Evolutionary conservation across 2,329 filamentous ascomycete genomes (phyloP).

Genomic region (Claviceps maximensis): DNA sequence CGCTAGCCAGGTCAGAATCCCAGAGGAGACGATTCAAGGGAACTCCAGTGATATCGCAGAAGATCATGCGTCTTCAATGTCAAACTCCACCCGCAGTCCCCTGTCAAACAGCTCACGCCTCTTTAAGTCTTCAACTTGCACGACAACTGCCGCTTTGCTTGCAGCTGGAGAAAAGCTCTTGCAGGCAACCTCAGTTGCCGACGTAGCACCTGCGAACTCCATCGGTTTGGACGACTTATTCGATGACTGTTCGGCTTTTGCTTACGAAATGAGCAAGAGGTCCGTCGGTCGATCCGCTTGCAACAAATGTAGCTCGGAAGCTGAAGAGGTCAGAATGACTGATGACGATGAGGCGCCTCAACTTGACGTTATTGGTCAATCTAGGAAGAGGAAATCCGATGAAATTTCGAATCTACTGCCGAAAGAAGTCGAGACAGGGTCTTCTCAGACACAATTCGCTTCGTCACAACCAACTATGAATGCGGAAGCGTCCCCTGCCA

Average conservation of each 20-base stretch:
- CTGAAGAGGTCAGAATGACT: neutral
- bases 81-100: neutral
- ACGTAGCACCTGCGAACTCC: neutral
- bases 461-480: neutral
- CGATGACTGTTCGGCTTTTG: conserved; percentile 19
- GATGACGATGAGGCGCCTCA: neutral
- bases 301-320: too few relatives aligned
- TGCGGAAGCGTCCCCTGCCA: neutral
- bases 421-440: conserved; percentile 2
- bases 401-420: conserved; percentile 1
- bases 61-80: neutral
- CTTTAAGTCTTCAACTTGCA: neutral
- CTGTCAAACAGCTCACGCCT: neutral
- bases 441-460: neutral
- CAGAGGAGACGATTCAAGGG: conserved; percentile 7
- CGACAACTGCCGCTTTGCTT: conserved; percentile 11
- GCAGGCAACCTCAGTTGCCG: conserved; percentile 10
- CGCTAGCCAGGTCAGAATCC: too few relatives aligned
- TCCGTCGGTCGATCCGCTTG: neutral
- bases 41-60: neutral
- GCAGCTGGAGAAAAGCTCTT: conserved; percentile 21
- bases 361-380: neutral
- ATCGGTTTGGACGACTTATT: conserved; percentile 3
- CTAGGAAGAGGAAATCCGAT: conserved; percentile 5
- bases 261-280: conserved; percentile 17